phyloP scores from a whole-genome alignment of 164 flowering plant genomes.

The Annona cherimola region DNA sequence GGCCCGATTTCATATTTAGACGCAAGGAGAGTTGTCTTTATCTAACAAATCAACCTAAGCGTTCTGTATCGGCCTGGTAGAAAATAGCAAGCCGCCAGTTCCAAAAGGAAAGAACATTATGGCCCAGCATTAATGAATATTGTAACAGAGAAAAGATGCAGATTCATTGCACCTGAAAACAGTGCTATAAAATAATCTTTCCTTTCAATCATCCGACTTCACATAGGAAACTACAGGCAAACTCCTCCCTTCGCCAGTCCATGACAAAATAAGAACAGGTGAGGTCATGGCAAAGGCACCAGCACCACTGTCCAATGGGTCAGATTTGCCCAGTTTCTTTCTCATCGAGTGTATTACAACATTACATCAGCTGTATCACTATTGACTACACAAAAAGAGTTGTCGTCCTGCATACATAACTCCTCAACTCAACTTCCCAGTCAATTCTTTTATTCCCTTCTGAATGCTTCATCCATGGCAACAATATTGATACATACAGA shows the following conservation, averaged over 20 bases:
- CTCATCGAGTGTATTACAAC: too few species aligned
- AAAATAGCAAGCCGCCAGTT: background rate
- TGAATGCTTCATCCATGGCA: background rate
- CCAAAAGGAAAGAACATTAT: background rate
- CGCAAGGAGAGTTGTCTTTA: too few species aligned
- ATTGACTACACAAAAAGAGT: background rate
- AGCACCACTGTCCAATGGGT: background rate
- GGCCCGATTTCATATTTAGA: too few species aligned
- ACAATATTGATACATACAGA: too few species aligned
- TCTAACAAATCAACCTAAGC: too few species aligned
- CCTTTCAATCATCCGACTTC: background rate
- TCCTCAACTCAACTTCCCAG: background rate
- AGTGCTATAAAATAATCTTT: background rate
- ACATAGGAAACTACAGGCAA: background rate
- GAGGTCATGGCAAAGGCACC: background rate
- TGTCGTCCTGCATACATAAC: background rate
- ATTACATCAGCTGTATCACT: background rate
- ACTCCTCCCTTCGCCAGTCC: background rate
- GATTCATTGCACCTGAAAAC: background rate
- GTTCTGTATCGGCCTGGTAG: too few species aligned
- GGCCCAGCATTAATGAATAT: background rate
- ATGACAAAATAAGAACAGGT: background rate
- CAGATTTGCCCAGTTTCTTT: background rate
- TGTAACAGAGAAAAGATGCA: background rate
- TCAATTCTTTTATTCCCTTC: background rate